These are phyloP conservation scores for Vachellia pachyceras DNA, from an alignment of 306 rosid genomes.

Conservation along the genomic window DNA sequence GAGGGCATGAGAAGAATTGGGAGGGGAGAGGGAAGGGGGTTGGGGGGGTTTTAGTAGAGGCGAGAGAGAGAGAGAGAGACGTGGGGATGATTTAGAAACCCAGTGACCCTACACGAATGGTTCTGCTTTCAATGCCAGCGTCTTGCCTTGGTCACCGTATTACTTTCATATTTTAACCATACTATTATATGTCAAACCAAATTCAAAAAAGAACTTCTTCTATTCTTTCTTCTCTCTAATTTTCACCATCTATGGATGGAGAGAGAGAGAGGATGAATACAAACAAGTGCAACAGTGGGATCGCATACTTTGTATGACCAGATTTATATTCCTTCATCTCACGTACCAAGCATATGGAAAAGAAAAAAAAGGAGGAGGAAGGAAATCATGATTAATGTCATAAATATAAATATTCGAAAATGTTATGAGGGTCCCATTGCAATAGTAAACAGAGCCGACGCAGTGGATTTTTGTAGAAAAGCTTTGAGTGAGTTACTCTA, in stretches of 20 bases:
- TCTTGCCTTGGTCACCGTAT: conserved; percentile 15
- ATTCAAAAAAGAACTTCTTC: too few species aligned
- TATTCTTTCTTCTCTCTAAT: too few species aligned
- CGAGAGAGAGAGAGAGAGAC: conserved; percentile 33
- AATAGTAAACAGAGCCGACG: too few species aligned
- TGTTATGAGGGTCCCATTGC: too few species aligned
- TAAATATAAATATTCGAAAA: too few species aligned
- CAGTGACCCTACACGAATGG: conserved; percentile 54
- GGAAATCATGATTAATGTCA: too few species aligned
- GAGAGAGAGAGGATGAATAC: background rate
- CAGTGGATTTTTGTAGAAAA: too few species aligned
- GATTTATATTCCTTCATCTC: background rate
- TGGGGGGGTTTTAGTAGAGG: conserved; percentile 42
- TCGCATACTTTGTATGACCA: conserved; percentile 18
- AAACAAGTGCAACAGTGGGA: background rate
- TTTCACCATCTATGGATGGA: too few species aligned
- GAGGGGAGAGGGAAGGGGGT: background rate
- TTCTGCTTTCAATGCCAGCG: conserved; percentile 32
- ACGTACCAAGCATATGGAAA: background rate
- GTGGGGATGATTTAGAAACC: conserved; percentile 44
- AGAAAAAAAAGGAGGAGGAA: too few species aligned
- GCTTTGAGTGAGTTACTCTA: too few species aligned
- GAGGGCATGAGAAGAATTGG: background rate
- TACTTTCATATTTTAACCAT: background rate
- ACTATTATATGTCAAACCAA: background rate